phyloP scores from a whole-genome alignment of 2,329 filamentous ascomycete species.

The Colletotrichum graminicola region DNA sequence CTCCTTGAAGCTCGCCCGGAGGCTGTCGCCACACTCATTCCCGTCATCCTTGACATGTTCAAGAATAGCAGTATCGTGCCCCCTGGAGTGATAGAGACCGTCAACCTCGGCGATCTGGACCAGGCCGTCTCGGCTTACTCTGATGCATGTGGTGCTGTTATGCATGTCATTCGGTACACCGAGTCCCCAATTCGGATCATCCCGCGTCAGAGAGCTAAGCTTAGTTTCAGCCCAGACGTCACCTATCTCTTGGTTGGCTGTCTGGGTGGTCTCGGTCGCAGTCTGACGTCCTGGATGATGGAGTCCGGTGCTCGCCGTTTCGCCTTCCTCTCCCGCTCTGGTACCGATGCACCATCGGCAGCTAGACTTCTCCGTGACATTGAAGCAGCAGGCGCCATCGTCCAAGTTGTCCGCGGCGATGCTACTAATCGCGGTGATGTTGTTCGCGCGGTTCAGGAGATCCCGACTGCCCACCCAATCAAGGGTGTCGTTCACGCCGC shows the following conservation, averaged over 20 bases:
- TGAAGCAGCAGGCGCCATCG: slow-evolving; percentile 38
- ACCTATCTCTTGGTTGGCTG: slow-evolving; percentile 48
- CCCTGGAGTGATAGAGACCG: neutral
- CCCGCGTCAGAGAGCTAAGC: too few relatives aligned
- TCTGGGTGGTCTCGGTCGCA: slow-evolving; percentile 52
- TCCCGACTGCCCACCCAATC: neutral
- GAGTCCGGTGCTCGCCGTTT: slow-evolving; percentile 49
- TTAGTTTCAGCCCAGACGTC: neutral
- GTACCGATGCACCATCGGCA: slow-evolving; percentile 46
- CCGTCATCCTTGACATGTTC: slow-evolving; percentile 35
- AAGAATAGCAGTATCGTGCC: neutral
- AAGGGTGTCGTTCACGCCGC: slow-evolving; percentile 5
- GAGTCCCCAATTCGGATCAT: too few relatives aligned
- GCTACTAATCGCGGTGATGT: neutral
- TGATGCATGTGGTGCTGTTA: too few relatives aligned
- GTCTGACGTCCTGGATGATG: slow-evolving; percentile 51
- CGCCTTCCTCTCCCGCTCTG: slow-evolving; percentile 51
- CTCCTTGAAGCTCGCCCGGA: too few relatives aligned
- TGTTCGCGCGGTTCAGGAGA: neutral
- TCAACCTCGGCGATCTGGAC: slow-evolving; percentile 21
- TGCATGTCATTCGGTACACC: too few relatives aligned
- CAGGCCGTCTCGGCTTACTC: too few relatives aligned
- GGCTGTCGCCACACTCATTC: slow-evolving; percentile 21
- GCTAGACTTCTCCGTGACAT: slow-evolving; percentile 44
- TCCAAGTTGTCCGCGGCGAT: neutral